Evolutionary conservation across 352 stramenopile genomes (phyloP), one percentile per base, ranked within the genome.

Genomic region (Albugo candida): DNA sequence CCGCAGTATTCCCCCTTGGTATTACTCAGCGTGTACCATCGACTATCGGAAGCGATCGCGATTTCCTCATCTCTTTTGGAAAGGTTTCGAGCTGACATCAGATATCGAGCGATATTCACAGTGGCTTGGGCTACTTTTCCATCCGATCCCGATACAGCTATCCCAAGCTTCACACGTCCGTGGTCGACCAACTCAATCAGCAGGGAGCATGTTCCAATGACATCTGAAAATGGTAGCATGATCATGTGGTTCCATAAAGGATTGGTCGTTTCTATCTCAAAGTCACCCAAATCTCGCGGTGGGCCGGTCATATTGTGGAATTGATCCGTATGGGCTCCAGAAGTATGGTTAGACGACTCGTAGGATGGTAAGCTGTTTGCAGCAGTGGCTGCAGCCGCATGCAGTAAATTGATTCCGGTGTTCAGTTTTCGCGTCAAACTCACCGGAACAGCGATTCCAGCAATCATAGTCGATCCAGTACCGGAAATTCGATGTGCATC

Each of bases 21-120:
- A 39, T 86, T 92, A 48, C 78, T 86, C 19, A 92, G 65, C 2
- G 78, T 87, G 59, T 86, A 85, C 78, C 78, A 92, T 24, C 78
- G 70, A 36, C 63, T 68, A 48, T 85, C 71, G 11, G 69, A 63
- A n/a, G 64, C 65, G 56, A 84, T 81, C 8, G 73, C 67, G 2
- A 59, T 58, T 17, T 92, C 73, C 55, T 92, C 78, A 36, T 81
- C 52, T 61, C 74, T 58, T 8, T 43, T 43, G 38, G 17, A 24
- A 43, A 43, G 17, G 3, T 19, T 43, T 11, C 52, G 55, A 11
- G 60, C 59, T 36, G 73, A 80, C 72, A 87, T 86, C 42, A 91
- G 63, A 51, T 86, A 87, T 54, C 83, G 85, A 19, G 77, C 71
- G 31, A 91, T 67, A 39, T 91, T 91, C 5, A 86, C 47, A 13